Evolutionary conservation across 2,329 filamentous ascomycete genomes (phyloP), one percentile per base, ranked within the genome.

Genomic region (Samsoniella hepiali): DNA sequence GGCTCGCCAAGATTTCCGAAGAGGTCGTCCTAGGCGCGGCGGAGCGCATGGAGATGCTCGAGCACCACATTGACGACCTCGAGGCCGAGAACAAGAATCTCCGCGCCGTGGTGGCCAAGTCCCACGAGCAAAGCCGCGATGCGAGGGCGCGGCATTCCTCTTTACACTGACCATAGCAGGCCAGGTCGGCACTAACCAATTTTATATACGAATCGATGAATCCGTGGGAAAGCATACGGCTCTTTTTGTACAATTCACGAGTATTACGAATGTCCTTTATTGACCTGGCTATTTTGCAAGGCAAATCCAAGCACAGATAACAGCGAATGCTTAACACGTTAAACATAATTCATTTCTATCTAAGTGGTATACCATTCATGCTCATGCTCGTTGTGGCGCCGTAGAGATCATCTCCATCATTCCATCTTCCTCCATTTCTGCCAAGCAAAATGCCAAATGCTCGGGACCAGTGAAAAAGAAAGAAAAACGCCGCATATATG

Each of bases 1-100:
- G 88, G 17, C 81, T 91, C 51, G 84, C 89, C 71, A 89, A 90
- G 76, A 88, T 90, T 58, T 84, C 89, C 7, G 86, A 91, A 69
- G 88, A 91, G 73, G 78, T 90, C 65, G 83, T 83, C 36, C 80
- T 87, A 7, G 86, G 85, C 9, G 86, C 86, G 1, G 76, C 83
- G 42, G 87, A 90, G 73, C 79, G 85, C 70, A 83, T 86, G 76
- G 86, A 87, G 65, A 79, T 80, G 10, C 74, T 89, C 45, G 78
- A 84, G 66, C 73, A 78, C 58, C 74, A 79, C 62, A 76, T 89
- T 32, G 78, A 81, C 56, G 74, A 79, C 32, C 73, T 88, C 9
- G 81, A 84, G 69, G 75, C 72, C 59, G 83, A 81, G 62, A 81
- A 82, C 57, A 70, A 62, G 50, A 65, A 64, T 4, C 64, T 74